Base-by-base conservation (phyloP, 345 rosid species). In the Acer saccharum region DNA sequence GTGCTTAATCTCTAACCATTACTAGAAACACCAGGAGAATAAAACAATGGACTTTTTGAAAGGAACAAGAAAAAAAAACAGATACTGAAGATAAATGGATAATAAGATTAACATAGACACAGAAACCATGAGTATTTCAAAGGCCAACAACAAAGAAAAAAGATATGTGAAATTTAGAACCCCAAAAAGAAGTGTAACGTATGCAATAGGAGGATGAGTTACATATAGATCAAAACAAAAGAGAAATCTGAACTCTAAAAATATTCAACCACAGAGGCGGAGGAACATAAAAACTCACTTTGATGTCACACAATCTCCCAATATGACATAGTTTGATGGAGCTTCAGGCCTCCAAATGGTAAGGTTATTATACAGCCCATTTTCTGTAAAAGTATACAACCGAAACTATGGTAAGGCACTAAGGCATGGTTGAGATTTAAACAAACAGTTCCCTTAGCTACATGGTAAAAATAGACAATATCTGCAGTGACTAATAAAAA, bases 241-340 rank as follows among this genome's bases (percentile, higher is more conserved):
- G 21, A 39, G 16, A 67, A 41, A 7, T n/a, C 27, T n/a, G 10
- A 68, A 44, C 9, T 12, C 27, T 68, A 4, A 43, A 68, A 68
- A 68, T 68, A 55, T 10, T 72, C 3, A 23, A 1, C 7, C n/a
- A 72, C 14, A 14, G 35, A 41, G 32, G 23, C 2, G 43, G 64
- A 54, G 23, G 16, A 43, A 32, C 10, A 64, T 35, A 25, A 69
- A 69, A n/a, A 55, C 72, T 82, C 85, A 94, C 99, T 97, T 96
- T 79, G 99, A 92, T 27, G 98, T 96, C 87, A 96, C 94, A 83
- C 98, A 96, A 79, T 96, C 99, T 80, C 99, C 99, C 82, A 96
- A 78, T 76, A 92, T 90, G 82, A 92, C 98, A 88, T 92, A 96
- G 82, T 96, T 92, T 65, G 98, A 80, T 57, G 99, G 98, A 82